Evolutionary conservation across 1,139 yeast species (phyloP).

Genomic region (Magnusiomyces suaveolens): DNA sequence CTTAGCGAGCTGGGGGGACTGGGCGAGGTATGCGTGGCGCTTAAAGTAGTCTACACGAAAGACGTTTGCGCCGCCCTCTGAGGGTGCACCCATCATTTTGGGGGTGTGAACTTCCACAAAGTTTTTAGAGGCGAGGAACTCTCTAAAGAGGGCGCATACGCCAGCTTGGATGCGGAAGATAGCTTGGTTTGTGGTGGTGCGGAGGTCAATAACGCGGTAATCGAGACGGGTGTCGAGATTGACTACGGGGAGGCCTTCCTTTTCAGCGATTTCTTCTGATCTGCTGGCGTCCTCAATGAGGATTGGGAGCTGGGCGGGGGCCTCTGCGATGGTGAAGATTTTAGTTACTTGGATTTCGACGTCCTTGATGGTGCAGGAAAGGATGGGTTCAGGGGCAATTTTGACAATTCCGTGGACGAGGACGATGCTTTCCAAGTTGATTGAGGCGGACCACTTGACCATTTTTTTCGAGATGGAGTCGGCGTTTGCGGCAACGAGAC

Average conservation of each 20-base stretch:
- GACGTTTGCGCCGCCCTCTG: conserved; percentile 97
- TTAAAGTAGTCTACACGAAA: conserved; percentile 90
- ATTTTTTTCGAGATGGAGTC: conserved; percentile 77
- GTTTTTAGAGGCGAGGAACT: conserved; percentile 56
- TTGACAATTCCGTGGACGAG: conserved; percentile 76
- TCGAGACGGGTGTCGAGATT: conserved; percentile 94
- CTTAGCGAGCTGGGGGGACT: conserved; percentile 95
- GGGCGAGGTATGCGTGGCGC: conserved; percentile 87
- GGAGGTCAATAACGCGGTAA: conserved; percentile 86
- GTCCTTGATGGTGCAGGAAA: conserved; percentile 85
- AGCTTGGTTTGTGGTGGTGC: conserved; percentile 96
- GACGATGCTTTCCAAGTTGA: conserved; percentile 84
- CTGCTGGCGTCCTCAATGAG: conserved; percentile 93
- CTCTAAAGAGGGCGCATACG: conserved; percentile 80
- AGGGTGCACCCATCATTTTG: conserved; percentile 85
- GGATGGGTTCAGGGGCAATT: conserved; percentile 79
- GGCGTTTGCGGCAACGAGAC: conserved; percentile 61
- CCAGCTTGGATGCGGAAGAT: conserved; percentile 90
- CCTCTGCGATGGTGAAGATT: conserved; percentile 68
- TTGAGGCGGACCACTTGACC: conserved; percentile 90
- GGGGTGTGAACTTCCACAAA: conserved; percentile 95
- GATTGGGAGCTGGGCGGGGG: conserved; percentile 89
- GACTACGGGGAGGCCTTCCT: conserved; percentile 82
- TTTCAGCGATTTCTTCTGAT: conserved; percentile 91
- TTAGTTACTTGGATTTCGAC: conserved; percentile 72